phyloP scores from a whole-genome alignment of 225 moss, liverwort and hornwort genomes.

The Anthoceros angustus region DNA sequence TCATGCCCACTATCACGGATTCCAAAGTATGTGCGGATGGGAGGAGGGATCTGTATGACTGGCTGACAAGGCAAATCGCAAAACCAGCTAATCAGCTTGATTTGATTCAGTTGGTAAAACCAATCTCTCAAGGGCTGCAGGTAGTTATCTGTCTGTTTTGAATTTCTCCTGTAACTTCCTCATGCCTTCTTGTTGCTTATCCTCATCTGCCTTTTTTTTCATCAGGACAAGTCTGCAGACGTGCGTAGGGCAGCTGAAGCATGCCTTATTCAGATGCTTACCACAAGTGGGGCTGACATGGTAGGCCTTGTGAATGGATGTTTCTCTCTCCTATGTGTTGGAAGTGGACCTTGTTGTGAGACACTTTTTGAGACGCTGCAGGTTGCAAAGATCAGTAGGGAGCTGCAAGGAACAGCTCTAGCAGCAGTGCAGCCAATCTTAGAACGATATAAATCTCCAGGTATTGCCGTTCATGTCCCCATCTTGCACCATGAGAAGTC shows the following conservation, averaged over 20 bases:
- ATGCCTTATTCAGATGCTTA: constrained; percentile 53
- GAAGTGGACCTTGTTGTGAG: background rate
- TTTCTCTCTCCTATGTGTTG: background rate
- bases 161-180: background rate
- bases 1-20: constrained; percentile 54
- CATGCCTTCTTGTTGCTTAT: constrained; percentile 6
- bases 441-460: constrained; percentile 54
- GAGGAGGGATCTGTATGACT: constrained; percentile 83
- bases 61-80: constrained; percentile 54
- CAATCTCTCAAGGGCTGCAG: constrained; percentile 48
- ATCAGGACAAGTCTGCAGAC: constrained; percentile 80
- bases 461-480: constrained; percentile 19
- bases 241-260: constrained; percentile 78
- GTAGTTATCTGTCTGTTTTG: constrained; percentile 13
- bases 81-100: constrained; percentile 51
- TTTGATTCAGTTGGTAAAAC: constrained; percentile 55
- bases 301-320: constrained; percentile 9
- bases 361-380: constrained; percentile 8
- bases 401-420: constrained; percentile 52
- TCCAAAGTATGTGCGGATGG: constrained; percentile 81
- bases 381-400: constrained; percentile 56
- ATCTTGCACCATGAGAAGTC: background rate
- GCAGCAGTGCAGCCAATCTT: constrained; percentile 46
- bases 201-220: constrained; percentile 7
- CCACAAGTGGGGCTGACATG: constrained; percentile 50